A percentile compares a stretch with the other conserved stretches of the same genome.
Evolutionary conservation across 1,284 basidiomycete genomes (phyloP).

Genomic region (Sporisorium reilianum): DNA sequence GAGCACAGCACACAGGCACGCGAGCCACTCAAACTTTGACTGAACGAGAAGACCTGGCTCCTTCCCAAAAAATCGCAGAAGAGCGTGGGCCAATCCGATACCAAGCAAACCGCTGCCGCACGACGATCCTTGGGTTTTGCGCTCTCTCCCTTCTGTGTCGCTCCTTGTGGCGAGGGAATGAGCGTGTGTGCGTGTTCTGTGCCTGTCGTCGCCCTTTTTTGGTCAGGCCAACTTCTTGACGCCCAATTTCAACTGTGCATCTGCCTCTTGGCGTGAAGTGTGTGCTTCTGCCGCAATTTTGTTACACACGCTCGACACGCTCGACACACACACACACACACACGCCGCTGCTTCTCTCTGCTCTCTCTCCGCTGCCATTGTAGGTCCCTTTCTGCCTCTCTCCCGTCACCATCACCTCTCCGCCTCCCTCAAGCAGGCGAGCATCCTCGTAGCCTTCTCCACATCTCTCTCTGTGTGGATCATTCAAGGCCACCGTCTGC

Average conservation of each 20-base stretch:
- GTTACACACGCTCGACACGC: background rate
- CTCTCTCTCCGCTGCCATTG: background rate
- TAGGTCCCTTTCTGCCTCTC: background rate
- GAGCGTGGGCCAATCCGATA: slow-evolving; percentile 25
- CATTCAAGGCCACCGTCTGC: slow-evolving; percentile 16
- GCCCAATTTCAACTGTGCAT: background rate
- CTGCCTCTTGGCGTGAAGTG: background rate
- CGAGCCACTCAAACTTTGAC: too few species aligned
- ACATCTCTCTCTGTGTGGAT: slow-evolving; percentile 6
- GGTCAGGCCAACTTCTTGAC: slow-evolving; percentile 1
- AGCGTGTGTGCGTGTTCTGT: slow-evolving; percentile 3
- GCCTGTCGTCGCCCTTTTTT: slow-evolving; percentile 2
- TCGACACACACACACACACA: background rate
- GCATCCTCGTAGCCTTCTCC: slow-evolving; percentile 2
- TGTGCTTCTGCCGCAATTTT: background rate
- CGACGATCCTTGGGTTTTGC: slow-evolving; percentile 25
- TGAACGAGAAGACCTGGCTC: too few species aligned
- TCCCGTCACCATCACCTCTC: slow-evolving; percentile 12
- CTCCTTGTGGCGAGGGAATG: background rate
- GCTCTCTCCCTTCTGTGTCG: background rate
- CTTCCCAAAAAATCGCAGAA: background rate
- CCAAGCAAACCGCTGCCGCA: slow-evolving; percentile 20
- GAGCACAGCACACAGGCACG: slow-evolving; percentile 1
- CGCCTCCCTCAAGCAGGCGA: slow-evolving; percentile 11
- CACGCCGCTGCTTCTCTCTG: background rate